Evolutionary conservation across 352 stramenopile genomes (phyloP), one percentile per base, ranked within the genome.

Genomic region (Phytopythium kandeliae): DNA sequence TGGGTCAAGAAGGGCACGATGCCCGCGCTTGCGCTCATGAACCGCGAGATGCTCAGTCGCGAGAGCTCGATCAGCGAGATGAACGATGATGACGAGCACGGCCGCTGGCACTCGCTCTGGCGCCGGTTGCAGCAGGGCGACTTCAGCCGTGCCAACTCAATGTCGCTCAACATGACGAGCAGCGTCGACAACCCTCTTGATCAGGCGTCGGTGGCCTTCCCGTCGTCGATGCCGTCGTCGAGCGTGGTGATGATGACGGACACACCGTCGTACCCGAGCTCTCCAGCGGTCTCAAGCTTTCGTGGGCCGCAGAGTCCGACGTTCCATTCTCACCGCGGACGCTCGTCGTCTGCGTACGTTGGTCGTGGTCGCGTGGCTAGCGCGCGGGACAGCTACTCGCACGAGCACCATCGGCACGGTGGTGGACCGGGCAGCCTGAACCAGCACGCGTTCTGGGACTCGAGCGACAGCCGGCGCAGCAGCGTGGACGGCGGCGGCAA

Each of bases 1-100:
- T 92, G 77, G 76, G 81, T 89, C 22, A 82, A 85, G 28, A 92
- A 92, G 55, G 78, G 73, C 2, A 54, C 68, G 19, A 38, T 69
- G 25, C 65, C 68, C 3, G 44, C 60, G n/a, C 43, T 55, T 0
- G 60, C 60, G 19, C 58, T 83, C 53, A 46, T 55, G 19, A 51
- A 51, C 31, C 45, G 31, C 45, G 45, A 51, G 45, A 61, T 70
- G 26, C 56, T 72, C 8, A 58, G 54, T 2, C 62, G 75, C 7
- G 72, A 74, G 24, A 85, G 67, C 28, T 86, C 71, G 13, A 71
- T 77, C 17, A 82, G 65, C 42, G 66, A 87, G 21, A 54, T 44
- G 25, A 89, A 74, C 49, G 78, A 89, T 30, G 74, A 88, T 13
- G 81, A 92, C 24, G 76, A 92, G 46, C 67, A 75, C 35, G 66